A percentile compares a stretch with the other conserved stretches of the same genome.
These are phyloP conservation scores for Cladosporium oxysporum DNA, from an alignment of 2,329 filamentous ascomycete genomes.

Conservation along the genomic window DNA sequence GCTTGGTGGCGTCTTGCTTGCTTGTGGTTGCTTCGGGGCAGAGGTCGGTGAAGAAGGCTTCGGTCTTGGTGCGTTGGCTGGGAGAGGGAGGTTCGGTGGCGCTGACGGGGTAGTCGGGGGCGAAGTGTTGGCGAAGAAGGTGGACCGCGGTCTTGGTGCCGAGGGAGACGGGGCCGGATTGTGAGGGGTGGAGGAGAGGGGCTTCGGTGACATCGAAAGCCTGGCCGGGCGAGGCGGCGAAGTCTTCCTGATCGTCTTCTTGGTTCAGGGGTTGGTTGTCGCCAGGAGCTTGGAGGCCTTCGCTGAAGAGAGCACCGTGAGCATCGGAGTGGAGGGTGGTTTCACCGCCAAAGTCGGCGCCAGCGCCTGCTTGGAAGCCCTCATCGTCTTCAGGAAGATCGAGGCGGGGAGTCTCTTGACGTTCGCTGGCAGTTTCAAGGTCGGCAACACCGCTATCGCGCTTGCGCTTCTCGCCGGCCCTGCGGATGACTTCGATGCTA, in stretches of 20 bases:
- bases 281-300: conserved; percentile 27
- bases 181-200: conserved; percentile 75
- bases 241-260: conserved; percentile 36
- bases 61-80: conserved; percentile 71
- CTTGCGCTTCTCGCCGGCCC: conserved; percentile 80
- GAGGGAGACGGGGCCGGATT: conserved; percentile 82
- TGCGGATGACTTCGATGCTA: conserved; percentile 79
- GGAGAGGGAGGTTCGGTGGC: conserved; percentile 67
- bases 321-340: conserved; percentile 25
- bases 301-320: conserved; percentile 24
- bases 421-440: conserved; percentile 59
- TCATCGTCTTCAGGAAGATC: conserved; percentile 37
- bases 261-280: conserved; percentile 26
- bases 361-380: conserved; percentile 29
- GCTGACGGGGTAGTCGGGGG: conserved; percentile 52
- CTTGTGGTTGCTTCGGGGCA: conserved; percentile 79
- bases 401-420: conserved; percentile 31
- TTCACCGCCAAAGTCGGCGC: conserved; percentile 36
- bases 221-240: conserved; percentile 28
- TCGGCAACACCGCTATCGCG: conserved; percentile 84
- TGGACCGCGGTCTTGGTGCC: conserved; percentile 96
- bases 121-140: conserved; percentile 82
- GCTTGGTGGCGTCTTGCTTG: conserved; percentile 92
- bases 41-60: conserved; percentile 87
- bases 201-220: conserved; percentile 78